Base-by-base conservation (phyloP, 306 rosid species). In the Vicia villosa region DNA sequence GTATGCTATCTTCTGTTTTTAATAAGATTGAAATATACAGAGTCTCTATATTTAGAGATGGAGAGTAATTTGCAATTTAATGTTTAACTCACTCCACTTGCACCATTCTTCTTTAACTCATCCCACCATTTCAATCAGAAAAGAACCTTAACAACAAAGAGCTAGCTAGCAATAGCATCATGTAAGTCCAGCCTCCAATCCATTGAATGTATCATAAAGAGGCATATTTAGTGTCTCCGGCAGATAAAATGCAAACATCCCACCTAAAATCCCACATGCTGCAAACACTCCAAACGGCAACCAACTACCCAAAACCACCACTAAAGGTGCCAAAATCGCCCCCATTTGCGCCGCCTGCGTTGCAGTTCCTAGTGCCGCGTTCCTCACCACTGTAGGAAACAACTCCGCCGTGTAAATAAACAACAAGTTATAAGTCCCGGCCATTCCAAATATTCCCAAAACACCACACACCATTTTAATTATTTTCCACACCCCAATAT, bases 321-420 rank as follows among this genome's bases (percentile, higher is more conserved):
- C 97, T 63, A 90, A 56, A 7, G 98, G 98, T 1, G 98, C 88
- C 77, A 88, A 65, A 8, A 93, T 85, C 0, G 98, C 98, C 24
- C 98, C 98, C 91, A 93, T 86, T 30, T 90, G 96, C 0, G 86
- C 85, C 0, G 98, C 96, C 62, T 90, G 98, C 0, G 94, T 81
- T 0, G 90, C 81, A 15, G 87, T 73, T 1, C 98, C 98, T 0
- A 93, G 81, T 0, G 98, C 96, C 0, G 97, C 91, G 14, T 88
- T 93, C 76, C 98, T 84, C 20, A 93, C 98, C 68, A 93, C 98
- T 0, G 98, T 93, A 0, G 98, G 97, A 40, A 93, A 93, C 71
- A 93, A 46, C 88, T 93, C 98, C 1, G 91, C 68, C 1, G 97
- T 83, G 51, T 88, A 93, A 38, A 93, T 88, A 50, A 88, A 93